Percentiles rank a stretch among this genome's conserved stretches.
phyloP scores from a whole-genome alignment of 164 flowering plant genomes.

The grape (Vitis vinifera) region ASM3070453v1 NC_081812.1:15673001-15673500 shows the following conservation, averaged over 20 bases:
- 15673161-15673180: constrained; percentile 9
- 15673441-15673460: neutral
- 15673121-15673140: neutral
- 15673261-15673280: constrained; percentile 3
- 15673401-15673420: constrained; percentile 1
- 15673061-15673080: constrained; percentile 3
- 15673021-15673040: too few species aligned
- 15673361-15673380: constrained; percentile 3
- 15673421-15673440: constrained; percentile 20
- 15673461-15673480: neutral
- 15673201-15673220: constrained; percentile 3
- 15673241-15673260: constrained; percentile 7
- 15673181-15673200: constrained; percentile 4
- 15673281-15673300: neutral
- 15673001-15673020: neutral
- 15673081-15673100: neutral
- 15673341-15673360: neutral
- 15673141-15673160: neutral
- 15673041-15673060: too few species aligned
- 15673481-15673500: neutral
- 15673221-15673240: neutral
- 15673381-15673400: constrained; percentile 3
- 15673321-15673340: constrained; percentile 10
- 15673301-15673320: constrained; percentile 11
- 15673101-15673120: neutral